A percentile compares a stretch with the other conserved stretches of the same genome.
Conservation (phyloP, 257 asterid genomes). For the Primulina tabacum region DNA sequence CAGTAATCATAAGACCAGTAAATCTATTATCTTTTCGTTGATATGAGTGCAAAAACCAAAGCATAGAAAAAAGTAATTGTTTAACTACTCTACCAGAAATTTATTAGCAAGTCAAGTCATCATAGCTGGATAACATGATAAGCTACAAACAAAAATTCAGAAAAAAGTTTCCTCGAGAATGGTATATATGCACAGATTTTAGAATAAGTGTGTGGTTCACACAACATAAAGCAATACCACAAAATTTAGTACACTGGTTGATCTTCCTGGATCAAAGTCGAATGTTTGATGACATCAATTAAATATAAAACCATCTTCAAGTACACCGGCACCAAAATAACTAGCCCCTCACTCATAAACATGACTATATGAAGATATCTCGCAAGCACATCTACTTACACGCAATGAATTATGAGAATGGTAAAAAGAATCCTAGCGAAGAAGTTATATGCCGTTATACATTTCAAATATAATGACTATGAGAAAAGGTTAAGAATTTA, state of each 20-base stretch:
- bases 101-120: conserved; percentile 4
- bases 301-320: conserved; percentile 7
- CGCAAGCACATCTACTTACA: not conserved
- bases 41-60: conserved; percentile 17
- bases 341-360: conserved; percentile 5
- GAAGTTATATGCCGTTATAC: conserved; percentile 4
- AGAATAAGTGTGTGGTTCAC: not conserved
- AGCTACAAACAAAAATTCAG: not conserved
- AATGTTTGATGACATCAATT: conserved; percentile 1
- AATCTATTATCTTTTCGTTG: conserved; percentile 17
- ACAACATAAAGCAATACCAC: conserved; percentile 11
- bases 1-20: conserved; percentile 25
- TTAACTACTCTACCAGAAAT: conserved; percentile 14
- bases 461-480: conserved; percentile 1
- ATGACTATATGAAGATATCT: conserved; percentile 3
- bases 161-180: conserved; percentile 6
- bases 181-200: conserved; percentile 1
- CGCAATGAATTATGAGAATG: not conserved
- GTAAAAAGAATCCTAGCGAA: not conserved
- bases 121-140: not conserved
- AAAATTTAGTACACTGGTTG: not conserved
- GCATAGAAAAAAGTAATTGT: conserved; percentile 17
- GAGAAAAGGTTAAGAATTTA: conserved; percentile 14
- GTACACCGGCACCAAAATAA: conserved; percentile 12
- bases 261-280: conserved; percentile 11